These are phyloP conservation scores for Acacia pycnantha DNA, from an alignment of 331 rosid species.

Conservation along the genomic window DNA sequence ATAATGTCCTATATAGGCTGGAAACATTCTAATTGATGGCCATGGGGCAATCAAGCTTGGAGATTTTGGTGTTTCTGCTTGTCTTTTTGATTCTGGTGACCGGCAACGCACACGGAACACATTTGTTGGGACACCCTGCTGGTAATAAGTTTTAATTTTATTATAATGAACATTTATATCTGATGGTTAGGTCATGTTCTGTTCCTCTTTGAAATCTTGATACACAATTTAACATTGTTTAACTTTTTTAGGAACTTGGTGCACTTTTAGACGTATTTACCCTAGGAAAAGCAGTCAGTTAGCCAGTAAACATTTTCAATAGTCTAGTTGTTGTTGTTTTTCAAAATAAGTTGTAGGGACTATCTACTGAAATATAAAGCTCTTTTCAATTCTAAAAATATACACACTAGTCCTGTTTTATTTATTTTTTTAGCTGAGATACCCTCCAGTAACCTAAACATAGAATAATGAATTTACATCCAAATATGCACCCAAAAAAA, in stretches of 20 bases:
- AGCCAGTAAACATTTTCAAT: not conserved
- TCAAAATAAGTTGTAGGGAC: too few relatives aligned
- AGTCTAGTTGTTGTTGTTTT: not conserved
- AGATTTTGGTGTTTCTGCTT: slow-evolving; percentile 94
- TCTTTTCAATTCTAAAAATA: not conserved
- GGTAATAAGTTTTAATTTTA: slow-evolving; percentile 45
- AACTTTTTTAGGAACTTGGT: slow-evolving; percentile 4
- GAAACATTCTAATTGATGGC: slow-evolving; percentile 74
- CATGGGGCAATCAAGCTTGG: slow-evolving; percentile 81
- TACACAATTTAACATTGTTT: not conserved
- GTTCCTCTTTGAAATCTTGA: slow-evolving; percentile 16
- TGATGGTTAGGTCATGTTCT: not conserved
- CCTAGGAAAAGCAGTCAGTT: slow-evolving; percentile 31
- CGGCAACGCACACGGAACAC: slow-evolving; percentile 82
- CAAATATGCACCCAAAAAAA: not conserved
- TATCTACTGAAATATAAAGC: not conserved
- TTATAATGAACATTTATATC: not conserved
- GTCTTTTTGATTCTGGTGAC: slow-evolving; percentile 91
- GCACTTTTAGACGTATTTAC: not conserved
- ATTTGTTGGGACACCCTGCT: slow-evolving; percentile 96
- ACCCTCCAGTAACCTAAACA: not conserved
- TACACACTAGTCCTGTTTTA: not conserved
- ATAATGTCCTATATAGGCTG: slow-evolving; percentile 50
- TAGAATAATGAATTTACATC: not conserved
- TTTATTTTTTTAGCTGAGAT: not conserved